These are phyloP conservation scores for Aechmea fasciata DNA, from an alignment of 176 grass and related monocot genomes.

Conservation along the genomic window DNA sequence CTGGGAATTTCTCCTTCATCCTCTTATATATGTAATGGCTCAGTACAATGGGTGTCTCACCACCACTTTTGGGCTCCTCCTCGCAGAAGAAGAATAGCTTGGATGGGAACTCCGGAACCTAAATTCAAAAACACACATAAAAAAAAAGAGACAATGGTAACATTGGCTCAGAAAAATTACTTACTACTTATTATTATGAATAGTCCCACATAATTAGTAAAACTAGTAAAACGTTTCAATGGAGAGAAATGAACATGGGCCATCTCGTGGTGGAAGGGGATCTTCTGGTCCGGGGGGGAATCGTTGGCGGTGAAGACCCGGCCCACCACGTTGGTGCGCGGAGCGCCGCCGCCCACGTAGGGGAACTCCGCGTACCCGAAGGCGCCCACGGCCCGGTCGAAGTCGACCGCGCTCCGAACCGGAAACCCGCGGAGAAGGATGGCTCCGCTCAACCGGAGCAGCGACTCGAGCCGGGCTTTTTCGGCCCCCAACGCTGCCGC, in stretches of 20 bases:
- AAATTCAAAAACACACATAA: not conserved
- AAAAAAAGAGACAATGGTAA: too few species aligned
- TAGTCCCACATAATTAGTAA: not conserved
- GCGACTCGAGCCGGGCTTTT: constrained; percentile 42
- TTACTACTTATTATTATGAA: not conserved
- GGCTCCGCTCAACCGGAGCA: constrained; percentile 50
- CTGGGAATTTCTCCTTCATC: constrained; percentile 52
- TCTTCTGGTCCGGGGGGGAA: constrained; percentile 87
- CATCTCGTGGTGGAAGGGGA: constrained; percentile 99
- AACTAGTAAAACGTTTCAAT: too few species aligned
- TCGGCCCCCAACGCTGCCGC: constrained; percentile 34
- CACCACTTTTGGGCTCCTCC: constrained; percentile 52
- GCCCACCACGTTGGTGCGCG: constrained; percentile 74
- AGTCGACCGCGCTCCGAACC: constrained; percentile 35
- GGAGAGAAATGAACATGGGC: constrained; percentile 44
- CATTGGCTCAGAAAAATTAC: not conserved
- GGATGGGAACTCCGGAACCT: constrained; percentile 73
- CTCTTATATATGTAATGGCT: constrained; percentile 72
- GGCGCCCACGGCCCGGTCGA: constrained; percentile 60
- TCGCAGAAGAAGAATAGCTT: constrained; percentile 98
- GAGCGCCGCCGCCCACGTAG: constrained; percentile 83
- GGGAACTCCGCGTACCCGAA: constrained; percentile 88
- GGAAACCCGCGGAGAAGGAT: constrained; percentile 77
- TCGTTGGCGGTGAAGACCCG: constrained; percentile 95
- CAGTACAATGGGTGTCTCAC: constrained; percentile 75